Base-by-base conservation (phyloP, 768 basidiomycete species). In the Kwoniella europaea region DNA sequence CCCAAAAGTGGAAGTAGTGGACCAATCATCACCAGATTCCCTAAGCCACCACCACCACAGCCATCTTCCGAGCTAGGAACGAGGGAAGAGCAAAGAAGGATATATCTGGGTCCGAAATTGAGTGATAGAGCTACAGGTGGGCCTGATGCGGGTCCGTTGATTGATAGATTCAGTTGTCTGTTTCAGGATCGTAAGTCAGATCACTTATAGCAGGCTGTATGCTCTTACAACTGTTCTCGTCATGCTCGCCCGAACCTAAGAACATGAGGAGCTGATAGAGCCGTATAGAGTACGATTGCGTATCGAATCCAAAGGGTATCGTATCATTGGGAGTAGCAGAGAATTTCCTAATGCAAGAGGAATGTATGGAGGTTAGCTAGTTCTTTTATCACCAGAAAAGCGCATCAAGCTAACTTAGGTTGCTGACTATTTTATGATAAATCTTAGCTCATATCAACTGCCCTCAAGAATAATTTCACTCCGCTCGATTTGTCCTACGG, bases 311-410 rank as follows among this genome's bases (percentile, higher is more conserved):
- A 4, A 76, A 70, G 41, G 82, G 82, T 1, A 82, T 82, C 69
- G 76, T 82, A 6, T 81, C 80, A 1, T 63, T 82, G 69, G 74
- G 71, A 67, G 79, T 82, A 10, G 79, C 82, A 6, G 82, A 81
- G 69, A 81, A 82, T 58, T 78, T 79, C 66, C 63, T 82, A 58
- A 80, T 79, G 74, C 71, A 79, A 65, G 72, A 76, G 24, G 77
- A 79, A 65, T 79, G 77, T 68, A 57, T 74, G 35, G 73, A 76
- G 67, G 74, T 78, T n/a, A 58, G 72, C 42, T 43, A 1, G 44
- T 35, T 60, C 29, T 24, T 24, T 24, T 24, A 24, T 24, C 24
- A 24, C 24, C 24, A 24, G 24, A 24, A 24, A 24, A 24, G 24
- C 24, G 24, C 24, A 24, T 59, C 57, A 41, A 27, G 24, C 20